Evolutionary conservation across 371 early-diverging fungal species (phyloP), one percentile per base, ranked within the genome.

Genomic region (Syncephalastrum sp.): DNA sequence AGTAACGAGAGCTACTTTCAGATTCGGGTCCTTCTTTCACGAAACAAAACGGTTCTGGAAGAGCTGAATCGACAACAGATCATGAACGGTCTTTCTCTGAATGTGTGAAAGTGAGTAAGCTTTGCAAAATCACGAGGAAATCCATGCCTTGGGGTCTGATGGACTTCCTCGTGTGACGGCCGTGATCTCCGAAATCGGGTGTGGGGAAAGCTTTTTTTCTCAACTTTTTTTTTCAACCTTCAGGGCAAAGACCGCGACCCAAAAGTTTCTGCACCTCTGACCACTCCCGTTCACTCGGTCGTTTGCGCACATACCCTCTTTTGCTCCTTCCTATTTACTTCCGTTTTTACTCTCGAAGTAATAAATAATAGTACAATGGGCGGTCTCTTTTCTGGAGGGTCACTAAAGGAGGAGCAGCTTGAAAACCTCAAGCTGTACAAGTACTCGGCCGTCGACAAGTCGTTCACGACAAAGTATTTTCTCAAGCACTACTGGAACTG

Each of bases 401-500:
- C 78, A 57, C 63, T 84, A 43, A 68, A 77, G 49, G 81, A 89
- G 55, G 77, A 86, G 43, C 86, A 84, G 46, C 79, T 92, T 41
- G 79, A 78, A 58, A 89, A 89, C 76, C 72, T 96, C 56, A 87
- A 84, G 63, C 79, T 84, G 50, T 92, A 95, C 83, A 84, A 85
- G 74, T 96, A 93, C 70, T 79, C 84, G 33, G 80, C 87, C 38
- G 82, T 90, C 48, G 94, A 95, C 77, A 84, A 88, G 76, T 95
- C 96, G 13, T 87, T 88, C 54, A 75, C 95, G 42, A 83, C 90
- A 38, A 87, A 88, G 60, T 90, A 89, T 71, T 68, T 97, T 47
- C 82, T 95, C 50, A 75, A 83, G 41, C 92, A 88, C 57, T 96
- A 96, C 72, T 96, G 94, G 93, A 90, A 90, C 67, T 86, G 85